Conservation (phyloP, 2,329 filamentous ascomycete species). For the Chaetomiaceae sp. region DNA sequence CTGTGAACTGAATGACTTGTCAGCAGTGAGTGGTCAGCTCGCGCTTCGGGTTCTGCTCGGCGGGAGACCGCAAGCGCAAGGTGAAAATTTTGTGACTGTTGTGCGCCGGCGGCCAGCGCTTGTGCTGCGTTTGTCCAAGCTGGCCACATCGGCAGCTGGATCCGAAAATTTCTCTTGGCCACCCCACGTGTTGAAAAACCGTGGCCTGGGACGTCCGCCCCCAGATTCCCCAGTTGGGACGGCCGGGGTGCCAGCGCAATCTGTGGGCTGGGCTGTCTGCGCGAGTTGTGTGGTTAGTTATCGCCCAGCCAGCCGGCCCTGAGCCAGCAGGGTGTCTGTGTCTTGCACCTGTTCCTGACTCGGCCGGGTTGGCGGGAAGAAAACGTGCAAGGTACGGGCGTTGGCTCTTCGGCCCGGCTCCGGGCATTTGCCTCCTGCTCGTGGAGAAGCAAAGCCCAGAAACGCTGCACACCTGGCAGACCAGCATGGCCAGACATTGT, state of each 20-base stretch:
- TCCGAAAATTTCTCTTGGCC: conserved; percentile 13
- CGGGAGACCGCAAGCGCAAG: conserved; percentile 6
- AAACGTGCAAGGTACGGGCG: conserved; percentile 3
- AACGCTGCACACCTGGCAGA: neutral
- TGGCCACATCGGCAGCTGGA: neutral
- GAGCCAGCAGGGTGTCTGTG: too few relatives aligned
- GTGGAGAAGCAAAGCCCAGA: neutral
- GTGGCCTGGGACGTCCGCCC: neutral
- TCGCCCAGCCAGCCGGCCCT: too few relatives aligned
- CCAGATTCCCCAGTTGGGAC: neutral
- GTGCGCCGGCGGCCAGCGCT: neutral
- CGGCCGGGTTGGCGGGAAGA: conserved; percentile 3
- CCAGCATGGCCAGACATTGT: neutral
- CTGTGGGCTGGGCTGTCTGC: too few relatives aligned
- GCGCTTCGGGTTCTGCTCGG: conserved; percentile 18
- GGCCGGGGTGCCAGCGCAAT: neutral
- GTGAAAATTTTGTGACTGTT: conserved; percentile 3
- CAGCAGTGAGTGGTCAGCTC: too few relatives aligned
- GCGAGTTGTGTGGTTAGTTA: too few relatives aligned
- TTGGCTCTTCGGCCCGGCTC: conserved; percentile 18
- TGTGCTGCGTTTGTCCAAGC: too few relatives aligned
- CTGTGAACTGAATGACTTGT: too few relatives aligned
- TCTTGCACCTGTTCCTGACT: conserved; percentile 10
- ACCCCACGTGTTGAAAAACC: conserved; percentile 12
- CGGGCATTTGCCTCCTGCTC: neutral